Base-by-base conservation (phyloP, 2,329 filamentous ascomycete species). In the Sporothrix curviconia region DNA sequence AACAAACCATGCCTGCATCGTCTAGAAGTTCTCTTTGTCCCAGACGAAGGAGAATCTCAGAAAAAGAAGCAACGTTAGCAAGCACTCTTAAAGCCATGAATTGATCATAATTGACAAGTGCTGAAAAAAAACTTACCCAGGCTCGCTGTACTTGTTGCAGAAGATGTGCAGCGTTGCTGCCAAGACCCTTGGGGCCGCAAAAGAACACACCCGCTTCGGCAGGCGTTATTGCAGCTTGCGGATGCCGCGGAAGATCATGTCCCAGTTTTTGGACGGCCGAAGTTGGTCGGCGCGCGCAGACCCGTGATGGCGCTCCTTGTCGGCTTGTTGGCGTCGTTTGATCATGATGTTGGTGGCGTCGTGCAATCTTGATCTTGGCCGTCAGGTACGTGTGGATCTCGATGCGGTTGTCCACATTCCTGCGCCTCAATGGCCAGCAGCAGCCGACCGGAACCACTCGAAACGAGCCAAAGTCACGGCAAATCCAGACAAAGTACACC, bases 401-500 rank as follows among this genome's bases (percentile, higher is more conserved):
- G 71, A 95, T 94, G 62, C 86, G 81, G 71, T 90, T 84, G 66
- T 90, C 86, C 61, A 90, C 78, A 73, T n/a, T 95, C 90, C 74
- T 94, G 89, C 0, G 87, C 87, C 73, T 94, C 90, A 65, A 95
- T 92, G 56, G 90, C 90, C 62, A 91, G 79, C 15, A 95, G 80
- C 60, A 95, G 76, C 25, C n/a, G 87, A 92, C 51, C 89, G 81
- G 79, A 94, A 94, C 90, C 90, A 95, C 76, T 94, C 89, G n/a
- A 66, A 94, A 92, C 0, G 87, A 90, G 34, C 86, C 89, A 67
- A 92, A 92, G 71, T 94, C 89, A 71, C 89, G 81, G 77, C 89
- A 92, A 61, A 94, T 85, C 90, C 90, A 94, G 80, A 94, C 91
- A 77, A 94, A 94, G 76, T 94, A 95, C 24, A 95, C 89, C 72